Conservation (phyloP, 495 filamentous ascomycete genomes). For the Letharia columbiana region DNA sequence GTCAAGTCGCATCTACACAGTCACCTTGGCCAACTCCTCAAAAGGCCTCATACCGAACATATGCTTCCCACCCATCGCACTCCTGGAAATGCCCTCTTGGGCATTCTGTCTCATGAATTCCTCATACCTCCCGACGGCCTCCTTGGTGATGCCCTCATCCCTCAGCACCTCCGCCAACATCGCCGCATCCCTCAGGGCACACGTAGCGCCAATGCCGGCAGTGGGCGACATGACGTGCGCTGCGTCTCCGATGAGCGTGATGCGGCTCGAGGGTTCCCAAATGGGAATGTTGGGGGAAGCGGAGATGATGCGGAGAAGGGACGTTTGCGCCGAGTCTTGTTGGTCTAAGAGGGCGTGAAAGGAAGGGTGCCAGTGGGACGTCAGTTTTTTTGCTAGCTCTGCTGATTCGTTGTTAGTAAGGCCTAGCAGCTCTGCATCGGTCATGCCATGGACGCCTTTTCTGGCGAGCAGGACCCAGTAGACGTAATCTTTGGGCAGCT, state of each 20-base stretch:
- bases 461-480: conserved; percentile 35
- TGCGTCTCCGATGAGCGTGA: conserved; percentile 55
- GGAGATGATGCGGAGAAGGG: conserved; percentile 33
- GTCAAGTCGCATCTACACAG: not conserved
- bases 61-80: conserved; percentile 28
- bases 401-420: conserved; percentile 24
- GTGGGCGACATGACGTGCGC: conserved; percentile 56
- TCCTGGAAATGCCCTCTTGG: conserved; percentile 23
- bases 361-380: conserved; percentile 28
- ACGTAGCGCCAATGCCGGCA: conserved; percentile 51
- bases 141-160: conserved; percentile 25
- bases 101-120: conserved; percentile 28
- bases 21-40: conserved; percentile 24
- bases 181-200: conserved; percentile 40
- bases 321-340: conserved; percentile 30
- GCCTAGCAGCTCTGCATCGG: conserved; percentile 25
- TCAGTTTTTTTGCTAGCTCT: conserved; percentile 24
- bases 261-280: conserved; percentile 34
- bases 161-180: conserved; percentile 29
- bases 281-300: conserved; percentile 32
- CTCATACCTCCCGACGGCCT: conserved; percentile 31
- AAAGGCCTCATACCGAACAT: conserved; percentile 28
- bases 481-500: conserved; percentile 32
- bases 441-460: conserved; percentile 20
- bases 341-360: conserved; percentile 32